phyloP scores from a whole-genome alignment of 257 asterid species.

The Nicotiana otophora region DNA sequence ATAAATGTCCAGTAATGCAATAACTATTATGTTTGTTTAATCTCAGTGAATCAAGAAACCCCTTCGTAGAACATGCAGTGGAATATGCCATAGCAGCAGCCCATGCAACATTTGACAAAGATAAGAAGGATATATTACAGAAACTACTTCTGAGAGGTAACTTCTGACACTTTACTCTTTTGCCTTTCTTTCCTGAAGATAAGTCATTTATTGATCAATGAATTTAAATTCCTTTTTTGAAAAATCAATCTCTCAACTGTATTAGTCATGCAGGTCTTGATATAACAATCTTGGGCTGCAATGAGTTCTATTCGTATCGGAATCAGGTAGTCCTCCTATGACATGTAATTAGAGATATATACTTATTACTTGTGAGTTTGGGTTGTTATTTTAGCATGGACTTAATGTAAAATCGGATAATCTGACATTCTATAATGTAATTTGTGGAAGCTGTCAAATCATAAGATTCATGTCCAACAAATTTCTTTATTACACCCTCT shows the following conservation, averaged over 20 bases:
- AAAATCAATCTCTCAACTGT: slow-evolving; percentile 28
- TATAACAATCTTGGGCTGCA: slow-evolving; percentile 84
- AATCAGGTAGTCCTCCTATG: slow-evolving; percentile 50
- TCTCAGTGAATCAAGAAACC: slow-evolving; percentile 80
- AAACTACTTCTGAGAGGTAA: slow-evolving; percentile 80
- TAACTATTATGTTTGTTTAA: slow-evolving; percentile 23
- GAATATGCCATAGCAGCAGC: slow-evolving; percentile 89
- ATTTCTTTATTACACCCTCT: not conserved
- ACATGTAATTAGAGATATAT: not conserved
- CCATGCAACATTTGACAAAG: slow-evolving; percentile 47
- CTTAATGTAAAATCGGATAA: not conserved
- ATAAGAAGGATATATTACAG: slow-evolving; percentile 53
- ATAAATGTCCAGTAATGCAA: not conserved
- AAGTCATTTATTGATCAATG: not conserved
- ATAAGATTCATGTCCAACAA: not conserved
- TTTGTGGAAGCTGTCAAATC: not conserved
- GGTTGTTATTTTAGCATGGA: not conserved
- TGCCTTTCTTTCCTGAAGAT: slow-evolving; percentile 16
- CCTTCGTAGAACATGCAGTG: slow-evolving; percentile 85
- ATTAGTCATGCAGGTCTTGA: slow-evolving; percentile 79
- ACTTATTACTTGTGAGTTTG: not conserved
- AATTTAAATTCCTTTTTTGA: not conserved
- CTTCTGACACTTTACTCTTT: slow-evolving; percentile 18
- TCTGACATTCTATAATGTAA: not conserved
- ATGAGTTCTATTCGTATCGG: slow-evolving; percentile 91